phyloP scores from a whole-genome alignment of 2,329 filamentous ascomycete genomes.

The Boeremia exigua region DNA sequence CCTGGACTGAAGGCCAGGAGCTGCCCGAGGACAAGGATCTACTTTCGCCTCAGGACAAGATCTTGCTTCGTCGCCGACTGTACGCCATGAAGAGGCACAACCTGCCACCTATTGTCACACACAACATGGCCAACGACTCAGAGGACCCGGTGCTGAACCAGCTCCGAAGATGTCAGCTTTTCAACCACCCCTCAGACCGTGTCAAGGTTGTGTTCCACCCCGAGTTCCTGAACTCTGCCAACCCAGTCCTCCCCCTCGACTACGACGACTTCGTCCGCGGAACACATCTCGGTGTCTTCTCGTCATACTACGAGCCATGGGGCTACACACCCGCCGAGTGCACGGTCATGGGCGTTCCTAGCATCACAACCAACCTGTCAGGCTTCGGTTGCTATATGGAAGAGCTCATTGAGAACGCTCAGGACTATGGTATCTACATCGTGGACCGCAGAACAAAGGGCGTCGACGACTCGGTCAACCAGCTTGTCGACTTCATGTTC shows the following conservation, averaged over 20 bases:
- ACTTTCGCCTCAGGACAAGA: constrained; percentile 88
- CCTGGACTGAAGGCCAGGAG: constrained; percentile 93
- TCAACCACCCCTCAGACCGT: constrained; percentile 92
- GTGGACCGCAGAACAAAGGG: constrained; percentile 95
- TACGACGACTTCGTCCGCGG: constrained; percentile 99
- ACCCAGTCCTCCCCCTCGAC: constrained; percentile 92
- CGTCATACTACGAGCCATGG: constrained; percentile 99
- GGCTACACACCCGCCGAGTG: constrained; percentile 98
- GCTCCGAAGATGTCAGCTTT: constrained; percentile 92
- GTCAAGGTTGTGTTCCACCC: constrained; percentile 99
- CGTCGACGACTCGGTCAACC: constrained; percentile 96
- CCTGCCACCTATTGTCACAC: constrained; percentile 93
- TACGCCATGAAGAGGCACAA: constrained; percentile 96
- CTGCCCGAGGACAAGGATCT: constrained; percentile 97
- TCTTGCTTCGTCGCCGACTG: constrained; percentile 85
- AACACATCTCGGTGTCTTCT: constrained; percentile 92
- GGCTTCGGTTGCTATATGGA: constrained; percentile 99
- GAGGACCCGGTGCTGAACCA: constrained; percentile 97
- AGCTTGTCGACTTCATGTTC: constrained; percentile 89
- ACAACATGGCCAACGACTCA: constrained; percentile 95
- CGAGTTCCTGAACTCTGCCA: constrained; percentile 94
- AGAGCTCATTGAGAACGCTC: constrained; percentile 96
- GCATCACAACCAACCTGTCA: constrained; percentile 96
- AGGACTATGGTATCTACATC: constrained; percentile 98
- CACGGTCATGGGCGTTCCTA: constrained; percentile 98